Evolutionary conservation across 306 rosid species (phyloP), one percentile per base, ranked within the genome.

Genomic region (Quillaja saponaria): DNA sequence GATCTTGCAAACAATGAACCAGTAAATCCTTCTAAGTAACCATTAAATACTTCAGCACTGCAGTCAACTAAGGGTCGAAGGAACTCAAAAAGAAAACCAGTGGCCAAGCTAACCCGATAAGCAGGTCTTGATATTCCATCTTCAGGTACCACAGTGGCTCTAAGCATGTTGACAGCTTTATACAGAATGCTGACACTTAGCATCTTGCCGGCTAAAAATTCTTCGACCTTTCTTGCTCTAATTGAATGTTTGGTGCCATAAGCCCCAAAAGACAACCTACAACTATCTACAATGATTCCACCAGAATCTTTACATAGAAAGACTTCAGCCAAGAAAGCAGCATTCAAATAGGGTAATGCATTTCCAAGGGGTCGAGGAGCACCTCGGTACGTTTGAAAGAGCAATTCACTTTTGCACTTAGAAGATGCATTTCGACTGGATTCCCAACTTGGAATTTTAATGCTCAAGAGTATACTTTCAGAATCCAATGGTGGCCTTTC

Each of bases 311-410:
- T 55, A 69, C 81, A 44, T 15, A 76, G 72, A 64, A 87, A 88
- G 42, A 86, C 71, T 64, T 76, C 78, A 18, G 76, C 92, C 48
- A 88, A 72, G 78, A 92, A 86, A 62, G 95, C 96, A 48, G 96
- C 90, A 77, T 86, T 86, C 56, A 88, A 64, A 68, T 79, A 80
- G 8, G 96, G 68, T 66, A 92, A 76, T 25, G 90, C 83, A 39
- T 86, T 92, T 71, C 96, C 96, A 40, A 92, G 91, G 6, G 98
- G 90, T 41, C 95, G 80, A 13, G 88, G 88, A 69, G 98, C 78
- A 57, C 92, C 87, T 61, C 96, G 78, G 74, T 82, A 86, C 28
- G 88, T 86, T 82, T 92, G 92, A 74, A 84, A 92, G 46, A 75
- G 62, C 55, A 88, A 44, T 11, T 60, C 48, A 65, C 71, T 58